phyloP scores from a whole-genome alignment of 2,329 filamentous ascomycete genomes.

The Knufia fluminis region DNA sequence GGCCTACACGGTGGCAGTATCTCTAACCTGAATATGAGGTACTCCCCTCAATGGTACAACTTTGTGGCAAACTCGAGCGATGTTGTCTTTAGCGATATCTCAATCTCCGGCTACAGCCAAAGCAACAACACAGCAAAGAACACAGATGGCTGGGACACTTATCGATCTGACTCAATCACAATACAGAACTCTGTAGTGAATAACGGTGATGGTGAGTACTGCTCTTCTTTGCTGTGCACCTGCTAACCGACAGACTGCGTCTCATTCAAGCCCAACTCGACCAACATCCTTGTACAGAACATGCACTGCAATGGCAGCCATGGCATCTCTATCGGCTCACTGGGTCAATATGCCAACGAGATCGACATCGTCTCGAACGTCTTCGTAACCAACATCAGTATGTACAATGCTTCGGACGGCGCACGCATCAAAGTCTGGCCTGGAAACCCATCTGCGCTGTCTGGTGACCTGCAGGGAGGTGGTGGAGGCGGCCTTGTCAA shows the following conservation, averaged over 20 bases:
- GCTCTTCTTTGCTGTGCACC: no score
- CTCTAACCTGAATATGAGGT: no score
- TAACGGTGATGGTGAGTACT: slow-evolving; percentile 47
- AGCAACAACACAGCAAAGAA: slow-evolving; percentile 52
- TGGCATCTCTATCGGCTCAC: slow-evolving; percentile 62
- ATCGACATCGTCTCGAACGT: slow-evolving; percentile 61
- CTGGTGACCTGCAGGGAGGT: slow-evolving; percentile 55
- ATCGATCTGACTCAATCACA: slow-evolving; percentile 51
- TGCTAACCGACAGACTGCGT: slow-evolving; percentile 46
- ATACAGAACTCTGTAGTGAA: slow-evolving; percentile 56
- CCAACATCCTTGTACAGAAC: slow-evolving; percentile 58
- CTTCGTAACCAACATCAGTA: slow-evolving; percentile 53
- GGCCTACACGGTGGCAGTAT: no score
- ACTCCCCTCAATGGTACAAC: no score
- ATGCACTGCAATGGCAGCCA: slow-evolving; percentile 61
- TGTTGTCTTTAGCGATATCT: slow-evolving; percentile 54
- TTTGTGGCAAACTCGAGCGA: slow-evolving; percentile 24
- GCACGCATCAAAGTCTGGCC: slow-evolving; percentile 70
- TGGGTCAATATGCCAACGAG: slow-evolving; percentile 57
- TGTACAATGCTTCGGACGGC: slow-evolving; percentile 53
- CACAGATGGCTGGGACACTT: slow-evolving; percentile 49
- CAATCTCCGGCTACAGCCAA: slow-evolving; percentile 48
- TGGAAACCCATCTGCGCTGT: slow-evolving; percentile 45
- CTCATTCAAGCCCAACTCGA: slow-evolving; percentile 66
- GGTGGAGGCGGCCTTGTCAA: slow-evolving; percentile 53